Conservation (phyloP, 805 yeast species). For the Blastobotrys robertii region DNA sequence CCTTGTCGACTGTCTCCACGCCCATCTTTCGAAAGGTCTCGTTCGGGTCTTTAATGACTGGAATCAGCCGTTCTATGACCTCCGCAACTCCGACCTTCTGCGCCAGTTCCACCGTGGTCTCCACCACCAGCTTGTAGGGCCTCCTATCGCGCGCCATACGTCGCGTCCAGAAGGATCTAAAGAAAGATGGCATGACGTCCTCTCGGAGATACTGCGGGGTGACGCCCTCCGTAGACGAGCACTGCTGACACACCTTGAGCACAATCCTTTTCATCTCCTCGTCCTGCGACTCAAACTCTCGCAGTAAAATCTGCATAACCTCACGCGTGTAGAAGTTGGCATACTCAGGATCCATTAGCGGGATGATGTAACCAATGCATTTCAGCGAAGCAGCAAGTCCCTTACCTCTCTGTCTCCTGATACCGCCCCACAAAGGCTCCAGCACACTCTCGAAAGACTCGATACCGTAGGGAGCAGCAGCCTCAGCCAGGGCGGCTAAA, state of each 20-base stretch:
- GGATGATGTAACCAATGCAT: conserved; percentile 71
- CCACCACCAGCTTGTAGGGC: conserved; percentile 50
- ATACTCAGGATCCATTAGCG: conserved; percentile 79
- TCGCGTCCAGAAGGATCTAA: conserved; percentile 71
- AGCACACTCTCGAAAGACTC: conserved; percentile 70
- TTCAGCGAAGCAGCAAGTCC: conserved; percentile 64
- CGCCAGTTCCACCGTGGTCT: conserved; percentile 61
- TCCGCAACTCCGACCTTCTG: conserved; percentile 55
- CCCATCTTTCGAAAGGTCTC: conserved; percentile 75
- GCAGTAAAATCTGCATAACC: conserved; percentile 50
- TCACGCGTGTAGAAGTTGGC: conserved; percentile 70
- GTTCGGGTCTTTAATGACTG: conserved; percentile 66
- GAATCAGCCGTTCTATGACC: conserved; percentile 47
- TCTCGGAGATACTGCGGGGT: conserved; percentile 37
- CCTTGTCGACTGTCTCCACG: conserved; percentile 54
- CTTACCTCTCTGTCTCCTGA: conserved; percentile 67
- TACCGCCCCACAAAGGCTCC: conserved; percentile 75
- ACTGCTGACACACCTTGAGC: conserved; percentile 53
- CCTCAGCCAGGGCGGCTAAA: conserved; percentile 65
- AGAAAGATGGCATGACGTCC: conserved; percentile 51
- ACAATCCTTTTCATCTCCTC: conserved; percentile 79
- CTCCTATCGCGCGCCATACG: conserved; percentile 51
- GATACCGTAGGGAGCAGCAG: conserved; percentile 79
- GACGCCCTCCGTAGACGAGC: conserved; percentile 53
- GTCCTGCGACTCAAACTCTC: conserved; percentile 76